phyloP scores from a whole-genome alignment of 768 basidiomycete genomes.

The Chalciporus chontae region DNA sequence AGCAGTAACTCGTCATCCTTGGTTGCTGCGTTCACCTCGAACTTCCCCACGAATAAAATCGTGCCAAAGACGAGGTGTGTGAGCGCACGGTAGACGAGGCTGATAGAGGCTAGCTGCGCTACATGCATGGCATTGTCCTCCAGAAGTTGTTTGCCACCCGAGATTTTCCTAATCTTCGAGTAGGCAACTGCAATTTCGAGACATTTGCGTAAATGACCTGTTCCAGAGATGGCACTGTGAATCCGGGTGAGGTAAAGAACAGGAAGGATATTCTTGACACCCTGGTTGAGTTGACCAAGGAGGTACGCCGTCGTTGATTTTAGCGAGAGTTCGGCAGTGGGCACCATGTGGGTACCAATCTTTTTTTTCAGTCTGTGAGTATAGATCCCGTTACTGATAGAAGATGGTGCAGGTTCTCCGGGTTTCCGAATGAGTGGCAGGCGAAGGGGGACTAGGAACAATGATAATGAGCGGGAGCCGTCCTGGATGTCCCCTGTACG shows the following conservation, averaged over 20 bases:
- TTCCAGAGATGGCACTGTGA: conserved; percentile 55
- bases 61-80: conserved; percentile 61
- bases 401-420: conserved; percentile 38
- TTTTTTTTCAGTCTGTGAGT: conserved; percentile 78
- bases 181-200: conserved; percentile 65
- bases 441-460: conserved; percentile 67
- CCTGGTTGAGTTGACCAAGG: conserved; percentile 53
- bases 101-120: conserved; percentile 56
- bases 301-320: conserved; percentile 58
- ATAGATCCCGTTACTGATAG: conserved; percentile 60
- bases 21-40: conserved; percentile 52
- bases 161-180: conserved; percentile 55
- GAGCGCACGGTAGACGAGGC: conserved; percentile 62
- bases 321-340: conserved; percentile 72
- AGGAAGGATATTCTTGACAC: conserved; percentile 64
- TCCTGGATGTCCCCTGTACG: conserved; percentile 55
- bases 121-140: conserved; percentile 60
- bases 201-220: conserved; percentile 57
- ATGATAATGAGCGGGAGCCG: conserved; percentile 66
- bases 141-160: conserved; percentile 47
- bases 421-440: conserved; percentile 47
- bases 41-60: conserved; percentile 55
- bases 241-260: conserved; percentile 77
- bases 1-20: conserved; percentile 49
- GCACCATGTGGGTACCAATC: conserved; percentile 68